Conservation (phyloP, 495 filamentous ascomycete genomes). For the Mycothermus thermophilus region DNA sequence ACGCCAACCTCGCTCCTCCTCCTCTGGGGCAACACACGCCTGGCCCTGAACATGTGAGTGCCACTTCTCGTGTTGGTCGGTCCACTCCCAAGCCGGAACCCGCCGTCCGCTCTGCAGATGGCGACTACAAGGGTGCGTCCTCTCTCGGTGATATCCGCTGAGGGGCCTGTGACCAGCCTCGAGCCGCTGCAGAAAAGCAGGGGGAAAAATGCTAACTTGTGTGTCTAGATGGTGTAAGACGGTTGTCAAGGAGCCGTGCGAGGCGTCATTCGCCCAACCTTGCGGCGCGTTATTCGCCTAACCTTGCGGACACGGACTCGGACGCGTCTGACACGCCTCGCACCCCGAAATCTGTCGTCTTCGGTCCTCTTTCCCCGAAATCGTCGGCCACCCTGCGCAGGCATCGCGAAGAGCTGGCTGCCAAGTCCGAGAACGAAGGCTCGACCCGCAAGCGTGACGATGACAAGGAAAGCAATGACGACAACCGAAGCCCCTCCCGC, state of each 20-base stretch:
- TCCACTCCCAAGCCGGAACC: conserved; percentile 13
- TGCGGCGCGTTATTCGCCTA: no score
- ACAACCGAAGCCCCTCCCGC: conserved; percentile 1
- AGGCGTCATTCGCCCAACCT: no score
- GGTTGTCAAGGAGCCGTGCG: no score
- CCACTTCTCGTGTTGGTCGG: conserved; percentile 20
- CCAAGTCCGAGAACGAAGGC: conserved; percentile 8
- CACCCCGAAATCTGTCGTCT: conserved; percentile 25
- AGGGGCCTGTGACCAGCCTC: conserved; percentile 1
- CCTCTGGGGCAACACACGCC: conserved; percentile 10
- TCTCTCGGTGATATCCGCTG: conserved; percentile 5
- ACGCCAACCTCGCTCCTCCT: neutral
- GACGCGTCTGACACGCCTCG: conserved; percentile 8
- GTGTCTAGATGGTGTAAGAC: conserved; percentile 28
- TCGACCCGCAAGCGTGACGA: no score
- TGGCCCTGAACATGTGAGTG: conserved; percentile 27
- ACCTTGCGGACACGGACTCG: no score
- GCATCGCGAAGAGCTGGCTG: conserved; percentile 19
- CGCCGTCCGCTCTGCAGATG: conserved; percentile 7
- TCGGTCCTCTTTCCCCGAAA: conserved; percentile 30
- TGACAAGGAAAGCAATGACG: conserved; percentile 3
- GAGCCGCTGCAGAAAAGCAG: no score
- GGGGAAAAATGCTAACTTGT: conserved; percentile 5
- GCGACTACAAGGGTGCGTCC: conserved; percentile 21
- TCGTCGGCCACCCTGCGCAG: conserved; percentile 26